Percentiles rank a stretch among this genome's conserved stretches.
These are phyloP conservation scores for Iris pallida DNA, from an alignment of 116 monocot genomes.

Conservation along the genomic window DNA sequence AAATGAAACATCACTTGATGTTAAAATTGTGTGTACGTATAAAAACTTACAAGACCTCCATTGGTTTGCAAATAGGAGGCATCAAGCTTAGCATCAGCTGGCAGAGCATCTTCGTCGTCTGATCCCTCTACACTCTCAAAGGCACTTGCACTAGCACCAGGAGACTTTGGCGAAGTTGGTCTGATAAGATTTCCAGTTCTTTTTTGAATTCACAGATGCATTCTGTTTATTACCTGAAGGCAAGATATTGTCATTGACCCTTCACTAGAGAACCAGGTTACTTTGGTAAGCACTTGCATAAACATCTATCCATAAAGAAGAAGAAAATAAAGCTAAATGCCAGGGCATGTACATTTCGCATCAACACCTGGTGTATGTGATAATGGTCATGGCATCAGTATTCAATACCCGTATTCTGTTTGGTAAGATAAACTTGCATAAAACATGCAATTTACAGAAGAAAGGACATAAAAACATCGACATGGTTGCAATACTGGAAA, in stretches of 20 bases:
- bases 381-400: neutral
- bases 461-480: no score
- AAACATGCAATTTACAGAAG: no score
- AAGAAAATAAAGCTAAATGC: neutral
- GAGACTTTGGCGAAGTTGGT: conserved; percentile 82
- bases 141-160: conserved; percentile 74
- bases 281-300: neutral
- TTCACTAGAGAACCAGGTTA: neutral
- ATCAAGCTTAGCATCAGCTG: conserved; percentile 45
- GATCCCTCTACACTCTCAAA: conserved; percentile 85
- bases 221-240: conserved; percentile 55
- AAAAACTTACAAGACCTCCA: conserved; percentile 64
- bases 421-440: neutral
- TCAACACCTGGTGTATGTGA: neutral
- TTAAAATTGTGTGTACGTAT: neutral
- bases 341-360: neutral
- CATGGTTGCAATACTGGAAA: no score
- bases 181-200: conserved; percentile 43
- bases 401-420: neutral
- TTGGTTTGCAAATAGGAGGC: conserved; percentile 48
- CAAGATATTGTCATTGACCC: conserved; percentile 2
- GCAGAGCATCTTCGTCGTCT: conserved; percentile 62
- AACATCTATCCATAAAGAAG: neutral
- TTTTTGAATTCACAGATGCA: conserved; percentile 30
- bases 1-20: neutral